phyloP scores from a whole-genome alignment of 169 alveolate genomes.

The Eimeria necatrix region DNA sequence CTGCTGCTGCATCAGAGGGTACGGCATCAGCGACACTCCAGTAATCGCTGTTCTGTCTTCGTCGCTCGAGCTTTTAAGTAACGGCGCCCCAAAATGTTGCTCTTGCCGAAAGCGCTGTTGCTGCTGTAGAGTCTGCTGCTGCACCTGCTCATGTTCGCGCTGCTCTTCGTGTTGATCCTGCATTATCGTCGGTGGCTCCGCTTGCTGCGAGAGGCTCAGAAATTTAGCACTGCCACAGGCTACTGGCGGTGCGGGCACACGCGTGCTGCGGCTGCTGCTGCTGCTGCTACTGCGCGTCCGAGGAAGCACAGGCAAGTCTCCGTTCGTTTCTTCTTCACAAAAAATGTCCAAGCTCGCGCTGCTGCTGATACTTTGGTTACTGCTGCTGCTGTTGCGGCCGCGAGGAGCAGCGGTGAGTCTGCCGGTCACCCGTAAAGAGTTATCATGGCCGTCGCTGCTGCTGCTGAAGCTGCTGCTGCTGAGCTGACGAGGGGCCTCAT shows the following conservation, averaged over 20 bases:
- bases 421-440: neutral
- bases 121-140: neutral
- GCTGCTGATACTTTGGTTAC: conserved; percentile 17
- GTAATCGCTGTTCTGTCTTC: neutral
- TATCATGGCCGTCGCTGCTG: conserved; percentile 13
- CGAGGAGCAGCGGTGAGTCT: neutral
- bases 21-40: neutral
- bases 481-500: neutral
- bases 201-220: neutral
- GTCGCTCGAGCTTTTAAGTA: neutral
- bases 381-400: conserved; percentile 24
- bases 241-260: neutral
- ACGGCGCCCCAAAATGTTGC: neutral
- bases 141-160: neutral
- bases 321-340: neutral
- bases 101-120: conserved; percentile 18
- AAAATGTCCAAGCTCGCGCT: neutral
- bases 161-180: neutral
- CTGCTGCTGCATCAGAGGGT: neutral
- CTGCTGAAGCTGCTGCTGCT: conserved; percentile 34
- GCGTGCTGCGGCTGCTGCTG: conserved; percentile 34
- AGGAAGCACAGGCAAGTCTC: neutral
- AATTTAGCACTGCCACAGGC: neutral
- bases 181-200: neutral
- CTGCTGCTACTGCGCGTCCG: conserved; percentile 1